phyloP scores from a whole-genome alignment of 495 filamentous ascomycete species.

The Trichoderma parareesei region DNA sequence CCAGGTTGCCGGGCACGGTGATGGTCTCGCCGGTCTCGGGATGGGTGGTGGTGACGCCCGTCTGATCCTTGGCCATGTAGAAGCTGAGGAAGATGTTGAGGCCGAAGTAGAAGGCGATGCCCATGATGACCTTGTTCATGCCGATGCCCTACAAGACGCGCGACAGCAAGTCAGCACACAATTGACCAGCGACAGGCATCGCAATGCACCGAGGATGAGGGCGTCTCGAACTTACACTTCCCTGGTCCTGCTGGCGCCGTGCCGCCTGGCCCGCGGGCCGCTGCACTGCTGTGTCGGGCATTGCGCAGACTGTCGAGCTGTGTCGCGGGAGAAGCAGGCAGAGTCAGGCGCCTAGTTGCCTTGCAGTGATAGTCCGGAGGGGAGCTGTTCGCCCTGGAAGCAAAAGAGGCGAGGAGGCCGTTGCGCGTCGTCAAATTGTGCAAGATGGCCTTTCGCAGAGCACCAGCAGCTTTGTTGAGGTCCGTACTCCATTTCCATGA shows the following conservation, averaged over 20 bases:
- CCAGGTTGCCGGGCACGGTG: slow-evolving; percentile 35
- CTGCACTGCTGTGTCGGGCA: background rate
- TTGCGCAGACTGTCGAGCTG: background rate
- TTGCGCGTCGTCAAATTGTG: background rate
- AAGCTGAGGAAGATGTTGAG: slow-evolving; percentile 41
- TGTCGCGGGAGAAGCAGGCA: background rate
- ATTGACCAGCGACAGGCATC: background rate
- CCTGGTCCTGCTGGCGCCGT: slow-evolving; percentile 2
- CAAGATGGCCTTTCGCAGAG: slow-evolving; percentile 10
- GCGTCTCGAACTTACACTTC: slow-evolving; percentile 5
- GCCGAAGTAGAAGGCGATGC: slow-evolving; percentile 35
- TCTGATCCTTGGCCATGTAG: slow-evolving; percentile 36
- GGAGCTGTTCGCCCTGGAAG: background rate
- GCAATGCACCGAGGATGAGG: background rate
- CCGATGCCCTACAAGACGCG: background rate
- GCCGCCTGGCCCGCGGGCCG: slow-evolving; percentile 5
- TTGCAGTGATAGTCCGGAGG: background rate
- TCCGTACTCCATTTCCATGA: background rate
- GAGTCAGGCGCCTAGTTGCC: background rate
- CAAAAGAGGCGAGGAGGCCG: background rate
- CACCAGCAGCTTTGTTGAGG: background rate
- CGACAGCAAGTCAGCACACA: background rate
- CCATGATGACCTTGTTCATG: slow-evolving; percentile 23
- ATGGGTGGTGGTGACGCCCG: slow-evolving; percentile 37
- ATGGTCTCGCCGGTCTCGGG: slow-evolving; percentile 35